Base-by-base conservation (phyloP, 2,329 filamentous ascomycete genomes). In the Thelonectria blattea region DNA sequence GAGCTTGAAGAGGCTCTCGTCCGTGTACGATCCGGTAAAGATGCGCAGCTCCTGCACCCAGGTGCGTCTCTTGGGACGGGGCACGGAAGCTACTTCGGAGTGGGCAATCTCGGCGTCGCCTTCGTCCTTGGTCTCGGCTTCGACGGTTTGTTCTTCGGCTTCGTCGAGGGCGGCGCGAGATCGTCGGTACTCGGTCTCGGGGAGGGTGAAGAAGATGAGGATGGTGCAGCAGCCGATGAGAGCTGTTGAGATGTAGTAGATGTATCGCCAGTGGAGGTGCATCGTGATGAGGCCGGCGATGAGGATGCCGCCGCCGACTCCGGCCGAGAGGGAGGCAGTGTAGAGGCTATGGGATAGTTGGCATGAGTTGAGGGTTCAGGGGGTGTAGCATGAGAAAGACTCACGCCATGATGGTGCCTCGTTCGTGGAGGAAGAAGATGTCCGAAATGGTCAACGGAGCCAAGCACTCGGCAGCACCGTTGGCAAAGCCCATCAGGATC, bases 381-480 rank as follows among this genome's bases (percentile, higher is more conserved):
- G 10, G 7, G 15, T 37, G 11, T 14, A 37, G 15, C 12, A 5
- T n/a, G 14, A n/a, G n/a, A n/a, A 24, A 32, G n/a, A 73, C 78
- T 65, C 68, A 79, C 69, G 80, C 77, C 78, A 82, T 84, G 39
- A 81, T 73, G 3, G 74, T 72, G 1, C 81, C 81, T 52, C 83
- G 75, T 64, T 85, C 81, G 62, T 86, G 82, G 20, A 85, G 71
- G 67, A 83, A 85, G 71, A 84, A 85, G 18, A 84, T 70, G 61
- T 85, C 83, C 4, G 80, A 73, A 42, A 84, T 81, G 1, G 80
- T 83, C 22, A 82, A 70, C 0, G 81, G 81, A 1, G 79, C 77
- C 39, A 79, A 52, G 27, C 62, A 64, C 24, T 64, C 62, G 6
- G 59, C 62, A 6, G 62, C 59, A 7, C 62, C 62, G 24, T 61